Percentiles rank a stretch among this genome's conserved stretches.
These are phyloP conservation scores for Phoma sp. DNA, from an alignment of 2,329 filamentous ascomycete species.

Conservation along the genomic window DNA sequence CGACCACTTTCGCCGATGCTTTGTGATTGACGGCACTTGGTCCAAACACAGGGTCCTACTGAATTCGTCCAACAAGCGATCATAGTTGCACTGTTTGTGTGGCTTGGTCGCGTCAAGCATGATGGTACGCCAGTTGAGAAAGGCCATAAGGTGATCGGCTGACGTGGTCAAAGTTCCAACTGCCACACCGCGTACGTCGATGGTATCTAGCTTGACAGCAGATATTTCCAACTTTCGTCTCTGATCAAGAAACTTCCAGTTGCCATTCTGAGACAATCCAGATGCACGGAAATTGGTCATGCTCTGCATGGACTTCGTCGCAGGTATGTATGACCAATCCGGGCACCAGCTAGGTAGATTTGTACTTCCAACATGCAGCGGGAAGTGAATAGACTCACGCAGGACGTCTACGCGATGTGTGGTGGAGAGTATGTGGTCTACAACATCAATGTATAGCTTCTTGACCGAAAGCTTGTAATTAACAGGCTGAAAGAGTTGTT, in stretches of 20 bases:
- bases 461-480: neutral
- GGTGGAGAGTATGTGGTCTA: neutral
- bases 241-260: neutral
- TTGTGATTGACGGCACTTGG: neutral
- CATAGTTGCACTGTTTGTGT: neutral
- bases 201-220: neutral
- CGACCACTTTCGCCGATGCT: neutral
- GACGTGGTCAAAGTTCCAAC: neutral
- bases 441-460: neutral
- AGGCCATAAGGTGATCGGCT: neutral
- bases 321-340: slow-evolving; percentile 1
- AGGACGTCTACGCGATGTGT: neutral
- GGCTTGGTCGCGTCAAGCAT: neutral
- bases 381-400: slow-evolving; percentile 1
- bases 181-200: neutral
- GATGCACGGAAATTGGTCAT: neutral
- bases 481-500: neutral
- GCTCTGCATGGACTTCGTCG: neutral
- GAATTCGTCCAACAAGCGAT: neutral
- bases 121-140: neutral
- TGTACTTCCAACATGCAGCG: neutral
- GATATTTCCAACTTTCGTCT: neutral
- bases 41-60: neutral
- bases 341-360: slow-evolving; percentile 2
- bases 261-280: neutral